These are phyloP conservation scores for Chloropicon primus DNA, from an alignment of 139 green algal genomes.

Conservation along the genomic window DNA sequence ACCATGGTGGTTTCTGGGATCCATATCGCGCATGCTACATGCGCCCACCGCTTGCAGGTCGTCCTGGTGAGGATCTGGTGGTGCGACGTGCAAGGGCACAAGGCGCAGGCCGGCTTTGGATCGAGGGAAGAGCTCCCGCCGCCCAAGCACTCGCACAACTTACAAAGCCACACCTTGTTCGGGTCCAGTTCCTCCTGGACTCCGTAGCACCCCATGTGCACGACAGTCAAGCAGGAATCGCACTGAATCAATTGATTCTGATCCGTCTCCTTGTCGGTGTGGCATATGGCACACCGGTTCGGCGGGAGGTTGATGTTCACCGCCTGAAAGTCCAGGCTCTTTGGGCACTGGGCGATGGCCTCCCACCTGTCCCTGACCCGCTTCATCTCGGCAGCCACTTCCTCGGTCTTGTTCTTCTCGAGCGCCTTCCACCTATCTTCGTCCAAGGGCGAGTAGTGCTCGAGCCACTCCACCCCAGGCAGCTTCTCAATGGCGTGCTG, in stretches of 20 bases:
- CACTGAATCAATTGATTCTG: slow-evolving; percentile 35
- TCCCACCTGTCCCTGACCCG: background rate
- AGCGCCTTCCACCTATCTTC: background rate
- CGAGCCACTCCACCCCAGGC: background rate
- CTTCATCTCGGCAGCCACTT: background rate
- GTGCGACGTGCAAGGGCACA: slow-evolving; percentile 31
- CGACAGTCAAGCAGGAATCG: slow-evolving; percentile 50
- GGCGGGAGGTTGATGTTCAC: background rate
- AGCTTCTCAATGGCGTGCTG: background rate
- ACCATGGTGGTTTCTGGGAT: background rate
- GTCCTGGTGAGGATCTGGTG: slow-evolving; percentile 38
- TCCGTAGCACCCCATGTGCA: slow-evolving; percentile 63
- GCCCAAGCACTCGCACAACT: background rate
- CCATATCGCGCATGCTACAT: slow-evolving; percentile 52
- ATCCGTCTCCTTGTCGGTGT: background rate
- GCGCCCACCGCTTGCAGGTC: slow-evolving; percentile 34
- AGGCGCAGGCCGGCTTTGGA: slow-evolving; percentile 31
- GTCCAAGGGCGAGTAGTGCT: background rate
- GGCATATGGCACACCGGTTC: background rate
- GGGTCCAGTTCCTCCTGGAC: slow-evolving; percentile 9
- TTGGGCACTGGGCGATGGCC: background rate
- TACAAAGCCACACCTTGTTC: background rate
- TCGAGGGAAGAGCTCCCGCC: background rate
- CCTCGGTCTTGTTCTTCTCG: background rate
- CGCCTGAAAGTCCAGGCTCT: background rate